These are phyloP conservation scores for Speleostelium caveatum DNA, from an alignment of 78 protist species.

Conservation along the genomic window DNA sequence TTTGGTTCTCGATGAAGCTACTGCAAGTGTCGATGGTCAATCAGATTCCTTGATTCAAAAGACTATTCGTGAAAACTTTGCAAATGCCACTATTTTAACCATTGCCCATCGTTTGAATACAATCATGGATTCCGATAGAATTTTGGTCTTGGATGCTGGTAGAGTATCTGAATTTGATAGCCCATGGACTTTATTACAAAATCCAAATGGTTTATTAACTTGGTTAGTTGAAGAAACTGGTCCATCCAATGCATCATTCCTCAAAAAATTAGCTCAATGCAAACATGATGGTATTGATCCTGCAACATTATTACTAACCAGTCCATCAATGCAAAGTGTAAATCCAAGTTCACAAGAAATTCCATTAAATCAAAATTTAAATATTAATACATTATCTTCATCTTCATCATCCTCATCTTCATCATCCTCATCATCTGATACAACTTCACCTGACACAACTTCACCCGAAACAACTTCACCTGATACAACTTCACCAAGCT, in stretches of 20 bases:
- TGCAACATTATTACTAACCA: neutral
- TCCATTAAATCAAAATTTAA: no score
- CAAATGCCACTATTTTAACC: slow-evolving; percentile 79
- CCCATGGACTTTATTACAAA: slow-evolving; percentile 51
- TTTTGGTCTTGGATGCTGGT: slow-evolving; percentile 83
- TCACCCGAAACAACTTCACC: no score
- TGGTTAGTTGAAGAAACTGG: slow-evolving; percentile 82
- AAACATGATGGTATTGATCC: slow-evolving; percentile 1
- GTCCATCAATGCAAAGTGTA: neutral
- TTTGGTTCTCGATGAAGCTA: slow-evolving; percentile 94
- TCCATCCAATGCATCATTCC: slow-evolving; percentile 24
- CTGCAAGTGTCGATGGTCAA: slow-evolving; percentile 90
- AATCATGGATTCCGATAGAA: slow-evolving; percentile 89
- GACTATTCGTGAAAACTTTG: slow-evolving; percentile 76
- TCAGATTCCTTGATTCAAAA: slow-evolving; percentile 91
- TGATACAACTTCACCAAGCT: no score
- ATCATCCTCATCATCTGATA: no score
- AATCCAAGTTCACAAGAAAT: no score
- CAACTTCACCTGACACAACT: no score
- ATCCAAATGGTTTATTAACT: slow-evolving; percentile 45
- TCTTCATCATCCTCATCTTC: no score
- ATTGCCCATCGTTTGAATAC: slow-evolving; percentile 96
- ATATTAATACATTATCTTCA: no score
- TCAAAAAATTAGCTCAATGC: slow-evolving; percentile 25
- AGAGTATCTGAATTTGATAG: slow-evolving; percentile 71